Conservation (phyloP, 2,329 filamentous ascomycete genomes). For the Eurotiales sp. region DNA sequence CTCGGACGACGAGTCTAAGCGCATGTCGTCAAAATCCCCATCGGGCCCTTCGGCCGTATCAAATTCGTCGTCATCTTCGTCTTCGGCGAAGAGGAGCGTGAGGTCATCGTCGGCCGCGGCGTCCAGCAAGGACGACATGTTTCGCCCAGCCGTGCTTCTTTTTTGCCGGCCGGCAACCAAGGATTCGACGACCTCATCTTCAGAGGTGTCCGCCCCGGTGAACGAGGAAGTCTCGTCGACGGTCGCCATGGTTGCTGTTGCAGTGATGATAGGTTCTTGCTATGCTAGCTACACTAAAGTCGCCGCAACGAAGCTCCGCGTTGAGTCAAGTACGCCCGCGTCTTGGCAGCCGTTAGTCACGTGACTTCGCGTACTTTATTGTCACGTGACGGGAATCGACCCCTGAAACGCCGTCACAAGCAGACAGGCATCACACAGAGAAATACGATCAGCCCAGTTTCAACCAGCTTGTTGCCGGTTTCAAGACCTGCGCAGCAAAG, state of each 20-base stretch:
- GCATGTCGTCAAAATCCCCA: slow-evolving; percentile 67
- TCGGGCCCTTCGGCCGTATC: slow-evolving; percentile 38
- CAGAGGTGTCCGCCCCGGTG: slow-evolving; percentile 24
- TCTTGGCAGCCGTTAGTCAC: neutral
- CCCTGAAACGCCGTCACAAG: too few species aligned
- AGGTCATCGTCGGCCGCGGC: slow-evolving; percentile 67
- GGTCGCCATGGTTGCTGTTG: slow-evolving; percentile 12
- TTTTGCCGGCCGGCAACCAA: slow-evolving; percentile 55
- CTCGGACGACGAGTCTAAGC: slow-evolving; percentile 80
- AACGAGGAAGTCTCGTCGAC: slow-evolving; percentile 26
- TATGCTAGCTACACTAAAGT: too few species aligned
- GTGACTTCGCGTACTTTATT: neutral
- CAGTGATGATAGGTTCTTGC: neutral
- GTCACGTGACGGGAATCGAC: neutral
- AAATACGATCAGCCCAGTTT: too few species aligned
- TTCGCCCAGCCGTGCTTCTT: slow-evolving; percentile 78
- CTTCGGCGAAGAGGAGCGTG: slow-evolving; percentile 63
- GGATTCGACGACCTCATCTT: slow-evolving; percentile 26
- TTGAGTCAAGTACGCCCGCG: neutral
- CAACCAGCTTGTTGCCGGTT: too few species aligned
- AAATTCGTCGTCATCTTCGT: slow-evolving; percentile 51
- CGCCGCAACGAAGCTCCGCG: neutral
- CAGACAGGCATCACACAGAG: too few species aligned
- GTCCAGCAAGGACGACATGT: slow-evolving; percentile 73
- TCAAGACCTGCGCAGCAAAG: too few species aligned